These are phyloP conservation scores for Coniferiporia sulphurascens DNA, from an alignment of 1,284 basidiomycete species.

Conservation along the genomic window DNA sequence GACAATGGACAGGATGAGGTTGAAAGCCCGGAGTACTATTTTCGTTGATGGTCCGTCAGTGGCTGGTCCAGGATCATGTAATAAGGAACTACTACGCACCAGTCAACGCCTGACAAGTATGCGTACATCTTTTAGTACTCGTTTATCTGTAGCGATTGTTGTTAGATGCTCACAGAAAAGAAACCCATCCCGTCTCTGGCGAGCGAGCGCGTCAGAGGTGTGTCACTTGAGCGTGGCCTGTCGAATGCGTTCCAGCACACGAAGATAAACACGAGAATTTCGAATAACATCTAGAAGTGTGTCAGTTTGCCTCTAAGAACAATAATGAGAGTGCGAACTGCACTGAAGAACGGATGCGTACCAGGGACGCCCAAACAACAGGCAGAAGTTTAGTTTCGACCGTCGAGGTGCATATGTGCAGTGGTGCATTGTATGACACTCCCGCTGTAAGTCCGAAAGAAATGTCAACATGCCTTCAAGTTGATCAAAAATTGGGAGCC, in stretches of 20 bases:
- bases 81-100: not conserved
- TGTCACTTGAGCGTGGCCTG: conserved; percentile 18
- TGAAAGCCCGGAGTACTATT: conserved; percentile 6
- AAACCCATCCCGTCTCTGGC: conserved; percentile 23
- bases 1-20: conserved; percentile 9
- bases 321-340: not conserved
- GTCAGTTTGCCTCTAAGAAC: not conserved
- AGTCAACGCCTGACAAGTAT: not conserved
- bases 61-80: not conserved
- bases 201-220: conserved; percentile 12
- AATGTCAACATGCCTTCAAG: not conserved
- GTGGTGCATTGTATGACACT: not conserved
- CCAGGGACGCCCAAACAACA: conserved; percentile 16
- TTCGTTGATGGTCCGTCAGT: not conserved
- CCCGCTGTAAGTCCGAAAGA: not conserved
- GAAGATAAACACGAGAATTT: conserved; percentile 17
- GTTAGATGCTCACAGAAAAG: conserved; percentile 17
- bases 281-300: conserved; percentile 21
- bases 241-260: conserved; percentile 20
- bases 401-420: conserved; percentile 3
- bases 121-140: not conserved
- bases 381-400: not conserved
- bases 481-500: not conserved
- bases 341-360: conserved; percentile 2
- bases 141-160: not conserved